Evolutionary conservation across 495 filamentous ascomycete species (phyloP).

Genomic region (Talaromyces trachyspermus): DNA sequence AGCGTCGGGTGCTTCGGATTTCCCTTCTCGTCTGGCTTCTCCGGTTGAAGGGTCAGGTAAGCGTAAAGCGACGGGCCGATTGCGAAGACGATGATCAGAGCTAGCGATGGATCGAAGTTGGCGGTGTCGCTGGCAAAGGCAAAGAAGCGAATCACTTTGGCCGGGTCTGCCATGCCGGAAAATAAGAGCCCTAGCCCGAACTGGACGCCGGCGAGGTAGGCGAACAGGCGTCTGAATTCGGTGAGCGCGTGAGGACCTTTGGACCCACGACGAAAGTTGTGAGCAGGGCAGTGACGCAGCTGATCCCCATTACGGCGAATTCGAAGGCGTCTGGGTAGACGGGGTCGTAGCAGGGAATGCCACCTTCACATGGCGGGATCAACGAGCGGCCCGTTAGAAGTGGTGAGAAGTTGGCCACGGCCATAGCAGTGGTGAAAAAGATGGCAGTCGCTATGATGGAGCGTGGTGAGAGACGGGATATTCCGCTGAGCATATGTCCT

Average conservation of each 20-base stretch:
- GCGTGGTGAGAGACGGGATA: slow-evolving; percentile 44
- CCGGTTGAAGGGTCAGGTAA: slow-evolving; percentile 25
- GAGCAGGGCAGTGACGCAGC: slow-evolving; percentile 25
- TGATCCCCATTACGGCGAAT: slow-evolving; percentile 25
- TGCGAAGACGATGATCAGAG: slow-evolving; percentile 43
- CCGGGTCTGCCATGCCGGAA: slow-evolving; percentile 46
- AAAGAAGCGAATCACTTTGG: slow-evolving; percentile 49
- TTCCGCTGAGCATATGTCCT: slow-evolving; percentile 54
- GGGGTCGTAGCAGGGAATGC: slow-evolving; percentile 41
- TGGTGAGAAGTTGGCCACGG: slow-evolving; percentile 38
- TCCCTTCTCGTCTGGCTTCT: slow-evolving; percentile 15
- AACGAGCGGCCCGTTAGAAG: slow-evolving; percentile 13
- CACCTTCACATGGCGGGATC: slow-evolving; percentile 29
- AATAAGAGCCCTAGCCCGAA: slow-evolving; percentile 50
- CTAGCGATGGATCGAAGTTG: slow-evolving; percentile 47
- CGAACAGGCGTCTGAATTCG: slow-evolving; percentile 23
- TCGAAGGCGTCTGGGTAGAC: slow-evolving; percentile 35
- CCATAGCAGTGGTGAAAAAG: slow-evolving; percentile 47
- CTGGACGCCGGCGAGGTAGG: slow-evolving; percentile 40
- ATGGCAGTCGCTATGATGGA: slow-evolving; percentile 45
- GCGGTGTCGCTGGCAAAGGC: slow-evolving; percentile 33
- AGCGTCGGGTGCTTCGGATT: slow-evolving; percentile 28
- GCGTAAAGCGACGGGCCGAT: slow-evolving; percentile 37
- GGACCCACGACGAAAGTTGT: slow-evolving; percentile 26
- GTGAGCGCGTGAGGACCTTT: slow-evolving; percentile 18